Evolutionary conservation across 148 eudicot genomes (phyloP).

Genomic region (Pharnaceum exiguum): DNA sequence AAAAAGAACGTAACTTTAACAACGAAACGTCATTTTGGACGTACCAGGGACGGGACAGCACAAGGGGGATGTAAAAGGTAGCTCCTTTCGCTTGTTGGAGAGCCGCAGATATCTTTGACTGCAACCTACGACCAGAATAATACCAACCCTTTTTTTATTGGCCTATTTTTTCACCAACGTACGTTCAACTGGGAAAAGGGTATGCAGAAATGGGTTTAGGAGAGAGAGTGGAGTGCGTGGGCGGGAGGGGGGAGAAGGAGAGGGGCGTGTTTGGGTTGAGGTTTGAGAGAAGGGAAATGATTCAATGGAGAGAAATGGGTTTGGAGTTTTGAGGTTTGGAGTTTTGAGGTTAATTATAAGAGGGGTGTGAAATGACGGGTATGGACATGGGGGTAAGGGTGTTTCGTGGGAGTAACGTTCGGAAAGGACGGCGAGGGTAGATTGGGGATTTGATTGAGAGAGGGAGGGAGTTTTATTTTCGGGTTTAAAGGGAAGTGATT

Average conservation of each 20-base stretch:
- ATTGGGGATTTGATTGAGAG: not conserved
- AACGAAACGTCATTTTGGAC: too few relatives aligned
- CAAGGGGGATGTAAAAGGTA: too few relatives aligned
- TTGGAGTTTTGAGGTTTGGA: conserved; percentile 6
- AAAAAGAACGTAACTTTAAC: too few relatives aligned
- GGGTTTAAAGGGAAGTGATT: too few relatives aligned
- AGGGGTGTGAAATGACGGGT: not conserved
- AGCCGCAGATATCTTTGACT: too few relatives aligned
- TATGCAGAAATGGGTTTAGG: not conserved
- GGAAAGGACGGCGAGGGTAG: conserved; percentile 21
- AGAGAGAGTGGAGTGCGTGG: conserved; percentile 1
- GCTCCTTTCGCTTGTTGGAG: too few relatives aligned
- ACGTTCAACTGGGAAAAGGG: too few relatives aligned
- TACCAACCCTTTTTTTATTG: too few relatives aligned
- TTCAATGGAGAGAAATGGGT: not conserved
- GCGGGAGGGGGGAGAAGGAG: not conserved
- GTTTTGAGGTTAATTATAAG: conserved; percentile 6
- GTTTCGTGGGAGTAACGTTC: conserved; percentile 15
- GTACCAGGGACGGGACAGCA: too few relatives aligned
- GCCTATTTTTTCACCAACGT: too few relatives aligned
- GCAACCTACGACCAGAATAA: too few relatives aligned
- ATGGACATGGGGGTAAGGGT: not conserved
- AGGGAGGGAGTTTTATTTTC: too few relatives aligned
- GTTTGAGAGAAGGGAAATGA: not conserved
- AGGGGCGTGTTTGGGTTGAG: not conserved